These are phyloP conservation scores for Tetradesmus obliquus DNA, from an alignment of 139 green algal genomes.

Conservation along the genomic window DNA sequence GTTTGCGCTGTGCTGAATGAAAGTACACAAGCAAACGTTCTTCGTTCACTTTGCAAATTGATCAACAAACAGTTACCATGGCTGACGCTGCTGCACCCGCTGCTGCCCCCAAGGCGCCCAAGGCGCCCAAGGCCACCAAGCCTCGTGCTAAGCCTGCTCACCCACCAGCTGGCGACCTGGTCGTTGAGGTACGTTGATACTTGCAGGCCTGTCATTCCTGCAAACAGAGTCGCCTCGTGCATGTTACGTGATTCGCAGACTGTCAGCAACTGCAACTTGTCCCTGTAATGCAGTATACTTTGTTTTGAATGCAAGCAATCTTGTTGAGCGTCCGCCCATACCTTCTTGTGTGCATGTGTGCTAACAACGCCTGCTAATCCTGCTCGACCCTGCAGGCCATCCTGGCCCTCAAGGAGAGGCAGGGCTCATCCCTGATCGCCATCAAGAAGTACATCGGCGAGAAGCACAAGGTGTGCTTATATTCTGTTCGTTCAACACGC, in stretches of 20 bases:
- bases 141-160: slow-evolving; percentile 8
- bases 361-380: not conserved
- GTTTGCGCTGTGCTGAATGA: not conserved
- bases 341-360: not conserved
- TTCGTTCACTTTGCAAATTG: not conserved
- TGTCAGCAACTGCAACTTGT: no score
- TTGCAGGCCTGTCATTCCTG: no score
- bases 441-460: slow-evolving; percentile 46
- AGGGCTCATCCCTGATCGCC: not conserved
- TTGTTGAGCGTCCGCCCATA: no score
- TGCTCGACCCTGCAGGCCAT: slow-evolving; percentile 54
- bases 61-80: not conserved
- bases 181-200: not conserved
- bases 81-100: slow-evolving; percentile 12
- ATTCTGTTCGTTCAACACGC: not conserved
- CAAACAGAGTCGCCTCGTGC: no score
- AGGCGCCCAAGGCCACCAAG: slow-evolving; percentile 34
- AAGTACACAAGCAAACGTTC: not conserved
- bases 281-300: no score
- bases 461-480: slow-evolving; percentile 23
- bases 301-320: no score
- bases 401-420: slow-evolving; percentile 54
- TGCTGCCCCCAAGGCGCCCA: slow-evolving; percentile 8
- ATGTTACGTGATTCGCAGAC: no score
- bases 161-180: slow-evolving; percentile 4